Conservation (phyloP, 2,329 filamentous ascomycete genomes). For the Aspergillus clavatus region DNA sequence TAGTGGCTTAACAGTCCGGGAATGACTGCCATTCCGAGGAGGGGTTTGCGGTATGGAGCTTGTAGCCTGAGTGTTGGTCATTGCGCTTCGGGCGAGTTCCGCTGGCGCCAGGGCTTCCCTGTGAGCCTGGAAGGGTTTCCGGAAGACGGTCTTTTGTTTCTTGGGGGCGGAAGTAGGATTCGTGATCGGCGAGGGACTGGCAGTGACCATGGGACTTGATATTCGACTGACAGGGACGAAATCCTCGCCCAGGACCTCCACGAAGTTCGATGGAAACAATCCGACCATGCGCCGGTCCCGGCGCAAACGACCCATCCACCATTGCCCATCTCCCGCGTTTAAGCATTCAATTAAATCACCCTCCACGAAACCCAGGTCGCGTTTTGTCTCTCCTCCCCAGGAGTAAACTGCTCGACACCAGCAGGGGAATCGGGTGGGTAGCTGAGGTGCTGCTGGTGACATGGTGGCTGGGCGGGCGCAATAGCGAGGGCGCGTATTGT, state of each 20-base stretch:
- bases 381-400: constrained; percentile 92
- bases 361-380: constrained; percentile 93
- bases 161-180: constrained; percentile 50
- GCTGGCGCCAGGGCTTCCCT: constrained; percentile 43
- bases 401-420: constrained; percentile 90
- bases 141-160: constrained; percentile 55
- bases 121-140: constrained; percentile 64
- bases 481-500: background rate
- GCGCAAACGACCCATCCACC: constrained; percentile 93
- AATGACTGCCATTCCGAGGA: constrained; percentile 31
- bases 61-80: constrained; percentile 33
- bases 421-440: constrained; percentile 79
- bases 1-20: constrained; percentile 28
- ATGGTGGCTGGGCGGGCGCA: constrained; percentile 27
- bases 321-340: constrained; percentile 94
- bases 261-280: constrained; percentile 95
- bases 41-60: constrained; percentile 34
- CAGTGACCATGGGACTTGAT: constrained; percentile 51
- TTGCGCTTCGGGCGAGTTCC: constrained; percentile 27
- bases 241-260: constrained; percentile 77
- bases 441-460: constrained; percentile 44
- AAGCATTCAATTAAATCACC: constrained; percentile 97
- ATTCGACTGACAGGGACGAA: constrained; percentile 64
- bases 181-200: constrained; percentile 43
- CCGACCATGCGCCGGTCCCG: constrained; percentile 88